Evolutionary conservation across 2,329 filamentous ascomycete species (phyloP).

Genomic region (Calonectria naviculata): DNA sequence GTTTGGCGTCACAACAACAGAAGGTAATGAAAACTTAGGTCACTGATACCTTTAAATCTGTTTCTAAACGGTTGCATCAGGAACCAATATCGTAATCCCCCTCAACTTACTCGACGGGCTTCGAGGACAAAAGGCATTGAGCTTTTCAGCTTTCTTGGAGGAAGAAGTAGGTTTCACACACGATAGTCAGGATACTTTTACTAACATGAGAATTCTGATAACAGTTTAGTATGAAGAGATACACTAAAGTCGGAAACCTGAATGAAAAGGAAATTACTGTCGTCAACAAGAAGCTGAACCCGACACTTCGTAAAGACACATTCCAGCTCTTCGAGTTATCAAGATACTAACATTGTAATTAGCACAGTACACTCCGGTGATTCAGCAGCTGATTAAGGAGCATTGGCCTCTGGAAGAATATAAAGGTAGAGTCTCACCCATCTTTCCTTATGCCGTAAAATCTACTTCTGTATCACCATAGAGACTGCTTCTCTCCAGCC

Average conservation of each 20-base stretch:
- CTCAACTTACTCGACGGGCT: conserved; percentile 4
- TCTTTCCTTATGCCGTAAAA: too few species aligned
- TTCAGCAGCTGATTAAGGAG: conserved; percentile 8
- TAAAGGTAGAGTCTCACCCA: too few species aligned
- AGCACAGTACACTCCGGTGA: conserved; percentile 9
- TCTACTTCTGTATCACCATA: too few species aligned
- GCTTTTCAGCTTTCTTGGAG: conserved; percentile 21
- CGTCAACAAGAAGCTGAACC: conserved; percentile 20
- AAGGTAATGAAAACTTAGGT: neutral
- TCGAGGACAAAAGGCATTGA: conserved; percentile 12
- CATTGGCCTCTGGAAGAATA: conserved; percentile 10
- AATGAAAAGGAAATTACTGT: conserved; percentile 10
- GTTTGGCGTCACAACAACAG: neutral
- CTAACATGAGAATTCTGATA: neutral
- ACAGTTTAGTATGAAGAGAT: conserved; percentile 13
- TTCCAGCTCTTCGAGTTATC: too few species aligned
- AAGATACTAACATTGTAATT: neutral
- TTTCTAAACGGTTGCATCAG: neutral
- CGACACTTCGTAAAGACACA: conserved; percentile 9
- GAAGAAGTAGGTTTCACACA: conserved; percentile 5
- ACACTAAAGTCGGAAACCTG: conserved; percentile 21
- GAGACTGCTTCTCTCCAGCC: too few species aligned
- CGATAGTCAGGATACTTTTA: neutral
- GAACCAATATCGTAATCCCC: conserved; percentile 17
- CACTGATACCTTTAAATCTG: neutral